Evolutionary conservation across 192 early-diverging fungal species (phyloP).

Genomic region (Thamnidium elegans): DNA sequence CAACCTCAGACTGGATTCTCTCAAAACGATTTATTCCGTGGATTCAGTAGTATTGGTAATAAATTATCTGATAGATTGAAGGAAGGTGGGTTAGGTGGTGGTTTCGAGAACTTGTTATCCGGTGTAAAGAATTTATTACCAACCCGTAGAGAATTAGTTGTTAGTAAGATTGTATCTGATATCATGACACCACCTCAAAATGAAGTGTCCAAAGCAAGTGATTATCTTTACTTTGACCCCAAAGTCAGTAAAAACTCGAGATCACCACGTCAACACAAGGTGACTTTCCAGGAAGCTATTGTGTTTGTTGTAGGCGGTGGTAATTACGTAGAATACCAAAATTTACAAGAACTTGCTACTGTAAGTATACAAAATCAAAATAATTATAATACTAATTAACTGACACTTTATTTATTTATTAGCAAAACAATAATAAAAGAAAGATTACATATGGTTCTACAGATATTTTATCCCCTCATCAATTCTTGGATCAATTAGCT

Average conservation of each 20-base stretch:
- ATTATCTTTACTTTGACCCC: constrained; percentile 90
- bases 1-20: constrained; percentile 36
- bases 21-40: constrained; percentile 50
- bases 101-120: constrained; percentile 71
- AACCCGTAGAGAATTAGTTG: constrained; percentile 81
- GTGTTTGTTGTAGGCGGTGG: constrained; percentile 99
- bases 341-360: constrained; percentile 85
- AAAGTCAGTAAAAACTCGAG: constrained; percentile 61
- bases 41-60: constrained; percentile 71
- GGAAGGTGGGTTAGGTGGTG: constrained; percentile 66
- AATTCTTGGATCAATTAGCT: constrained; percentile 79
- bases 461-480: constrained; percentile 76
- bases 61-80: constrained; percentile 71
- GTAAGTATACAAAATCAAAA: constrained; percentile 36
- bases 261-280: constrained; percentile 41
- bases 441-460: constrained; percentile 94
- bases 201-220: constrained; percentile 61
- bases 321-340: constrained; percentile 97
- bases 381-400: not conserved
- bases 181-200: constrained; percentile 72
- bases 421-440: constrained; percentile 53
- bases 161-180: constrained; percentile 80
- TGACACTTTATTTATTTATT: constrained; percentile 18
- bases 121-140: constrained; percentile 96
- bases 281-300: constrained; percentile 84